A percentile compares a stretch with the other conserved stretches of the same genome.
Conservation (phyloP, 441 rosid genomes). For the Adansonia madagascariensis region DNA sequence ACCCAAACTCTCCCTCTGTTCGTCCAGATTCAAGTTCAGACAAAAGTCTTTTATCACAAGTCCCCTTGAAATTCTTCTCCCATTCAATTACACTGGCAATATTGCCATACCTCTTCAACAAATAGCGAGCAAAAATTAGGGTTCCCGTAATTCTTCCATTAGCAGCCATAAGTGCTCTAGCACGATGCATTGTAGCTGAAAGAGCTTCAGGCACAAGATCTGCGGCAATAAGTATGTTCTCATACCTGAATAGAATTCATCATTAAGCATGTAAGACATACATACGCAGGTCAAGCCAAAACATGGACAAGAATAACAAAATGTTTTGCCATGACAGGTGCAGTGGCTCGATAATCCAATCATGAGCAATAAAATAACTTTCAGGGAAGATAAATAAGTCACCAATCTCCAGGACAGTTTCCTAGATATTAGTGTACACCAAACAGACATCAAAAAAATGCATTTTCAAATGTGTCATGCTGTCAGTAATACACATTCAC, state of each 20-base stretch:
- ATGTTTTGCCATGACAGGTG: background rate
- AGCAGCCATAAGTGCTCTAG: conserved; percentile 62
- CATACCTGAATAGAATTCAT: conserved; percentile 71
- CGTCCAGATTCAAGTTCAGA: conserved; percentile 92
- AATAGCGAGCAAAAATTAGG: conserved; percentile 75
- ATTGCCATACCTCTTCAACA: conserved; percentile 73
- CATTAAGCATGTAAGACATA: conserved; percentile 20
- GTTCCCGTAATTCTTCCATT: conserved; percentile 73
- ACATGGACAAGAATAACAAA: background rate
- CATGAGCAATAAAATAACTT: background rate
- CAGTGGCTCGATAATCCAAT: background rate
- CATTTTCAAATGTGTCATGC: background rate
- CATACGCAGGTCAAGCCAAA: background rate
- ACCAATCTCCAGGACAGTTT: background rate
- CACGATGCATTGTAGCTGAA: conserved; percentile 69
- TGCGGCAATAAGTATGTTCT: conserved; percentile 74
- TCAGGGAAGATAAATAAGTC: background rate
- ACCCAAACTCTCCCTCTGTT: conserved; percentile 77
- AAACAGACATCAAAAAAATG: background rate
- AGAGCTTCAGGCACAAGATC: conserved; percentile 92
- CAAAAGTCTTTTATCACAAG: conserved; percentile 79
- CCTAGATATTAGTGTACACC: background rate
- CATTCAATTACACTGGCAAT: conserved; percentile 83
- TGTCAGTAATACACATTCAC: background rate
- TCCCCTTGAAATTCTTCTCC: conserved; percentile 76